Base-by-base conservation (phyloP, 208 protist species). In the Strigomonas culicis region DNA sequence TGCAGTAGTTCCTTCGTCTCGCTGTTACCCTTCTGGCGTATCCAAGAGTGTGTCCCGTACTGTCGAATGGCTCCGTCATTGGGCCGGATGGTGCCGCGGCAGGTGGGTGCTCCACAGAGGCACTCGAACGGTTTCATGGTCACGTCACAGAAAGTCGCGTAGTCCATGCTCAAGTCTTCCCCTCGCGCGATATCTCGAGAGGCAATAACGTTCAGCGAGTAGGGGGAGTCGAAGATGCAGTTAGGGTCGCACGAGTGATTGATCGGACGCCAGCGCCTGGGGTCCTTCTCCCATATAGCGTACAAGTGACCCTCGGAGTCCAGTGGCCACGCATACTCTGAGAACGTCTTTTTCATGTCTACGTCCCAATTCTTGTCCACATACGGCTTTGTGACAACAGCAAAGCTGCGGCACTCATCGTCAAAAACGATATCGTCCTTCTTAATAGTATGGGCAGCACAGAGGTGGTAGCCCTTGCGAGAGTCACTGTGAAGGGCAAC, bases 181-280 rank as follows among this genome's bases (percentile, higher is more conserved):
- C 83, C 87, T 10, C 63, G 68, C 0, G 70, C 73, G 41, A 96
- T 89, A 31, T 81, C 64, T 27, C 84, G 79, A 13, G 77, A 43
- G 6, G 90, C 90, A 39, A 91, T 80, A 15, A 96, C 84, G 70
- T 96, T 92, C n/a, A 96, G 73, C 24, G 86, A 93, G 64, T 93
- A 84, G 19, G 77, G 79, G 0, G 82, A 75, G 30, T 75, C 80
- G 68, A 94, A 93, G 46, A 87, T 78, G 63, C 82, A 91, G 74
- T 87, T 94, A 4, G 90, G 90, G 60, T 96, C 76, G 66, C 90
- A 96, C 0, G 78, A 86, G 72, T 96, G 90, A 66, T 94, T 94
- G 53, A 96, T 86, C 41, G 90, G 90, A 28, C 85, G 75, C 90
- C 90, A 96, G 25, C 74, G 72, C 30, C 55, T 57, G 25, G 84